Evolutionary conservation across 164 flowering plant species (phyloP), one percentile per base, ranked within the genome.

Genomic region (Magnolia kwangsiensis): DNA sequence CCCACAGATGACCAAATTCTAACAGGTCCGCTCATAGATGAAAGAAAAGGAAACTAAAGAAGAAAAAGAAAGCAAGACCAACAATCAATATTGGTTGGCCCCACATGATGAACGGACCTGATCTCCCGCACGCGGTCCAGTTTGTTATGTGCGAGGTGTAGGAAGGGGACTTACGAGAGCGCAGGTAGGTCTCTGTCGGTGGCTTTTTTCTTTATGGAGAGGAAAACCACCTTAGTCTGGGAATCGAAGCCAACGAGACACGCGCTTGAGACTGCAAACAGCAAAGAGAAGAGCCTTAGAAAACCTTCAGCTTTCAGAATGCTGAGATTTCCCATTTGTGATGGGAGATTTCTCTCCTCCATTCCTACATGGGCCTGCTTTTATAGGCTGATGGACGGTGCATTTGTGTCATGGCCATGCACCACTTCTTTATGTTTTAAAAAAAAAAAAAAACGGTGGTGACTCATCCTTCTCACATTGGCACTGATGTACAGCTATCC

Each of bases 191-290:
- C 87, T 58, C 51, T 89, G 84, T 74, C 83, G 58, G 90, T 85
- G 29, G 89, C 92, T 72, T 78, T 83, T 63, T 63, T 78, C 50
- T 69, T 50, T 8, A 82, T 2, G 9, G 80, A 0, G 69, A 20
- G 71, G 14, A 84, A 76, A 29, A 91, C 9, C 31, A 20, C 3
- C 78, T 86, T 86, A 1, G 87, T 87, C 71, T 91, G 86, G 9
- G 83, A n/a, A 76, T 88, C 88, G 0, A 87, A 78, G 9, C 84
- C 85, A 31, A 87, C 84, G 19, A 88, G 83, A 71, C 83, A 85
- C 71, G 88, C 87, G 7, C 85, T 72, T 55, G 84, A 51, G 27
- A 85, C 75, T 8, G 83, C 73, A 13, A 81, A 9, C 18, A 79
- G 51, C 1, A 81, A 45, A 1, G 85, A 82, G 69, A 73, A 69